Conservation (phyloP, 1,139 yeast species). For the Suhomyces panamericanus region DNA sequence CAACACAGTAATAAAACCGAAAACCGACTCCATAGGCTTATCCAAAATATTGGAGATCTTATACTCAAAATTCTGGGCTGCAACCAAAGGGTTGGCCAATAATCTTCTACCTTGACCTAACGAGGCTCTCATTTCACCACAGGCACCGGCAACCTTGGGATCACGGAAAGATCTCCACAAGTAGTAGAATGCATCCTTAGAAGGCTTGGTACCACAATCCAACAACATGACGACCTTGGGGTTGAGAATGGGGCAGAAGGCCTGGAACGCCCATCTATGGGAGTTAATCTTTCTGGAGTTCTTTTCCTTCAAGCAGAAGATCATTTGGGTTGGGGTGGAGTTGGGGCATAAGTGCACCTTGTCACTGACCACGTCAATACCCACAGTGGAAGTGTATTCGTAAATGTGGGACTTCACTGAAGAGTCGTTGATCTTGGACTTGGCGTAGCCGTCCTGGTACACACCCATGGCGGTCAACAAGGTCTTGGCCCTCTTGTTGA, state of each 20-base stretch:
- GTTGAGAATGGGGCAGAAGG: conserved; percentile 67
- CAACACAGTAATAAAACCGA: conserved; percentile 77
- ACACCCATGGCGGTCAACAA: conserved; percentile 72
- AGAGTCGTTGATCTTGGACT: conserved; percentile 69
- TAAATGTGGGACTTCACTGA: conserved; percentile 72
- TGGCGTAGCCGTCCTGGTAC: conserved; percentile 82
- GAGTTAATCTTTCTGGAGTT: conserved; percentile 77
- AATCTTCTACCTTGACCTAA: conserved; percentile 58
- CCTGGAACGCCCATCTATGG: conserved; percentile 84
- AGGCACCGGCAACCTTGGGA: conserved; percentile 80
- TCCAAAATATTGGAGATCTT: conserved; percentile 80
- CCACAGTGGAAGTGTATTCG: conserved; percentile 78
- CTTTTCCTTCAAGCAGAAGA: conserved; percentile 76
- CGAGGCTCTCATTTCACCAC: conserved; percentile 79
- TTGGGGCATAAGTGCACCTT: conserved; percentile 57
- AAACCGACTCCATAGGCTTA: conserved; percentile 80
- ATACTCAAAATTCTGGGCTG: conserved; percentile 83
- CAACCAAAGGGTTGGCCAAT: conserved; percentile 71
- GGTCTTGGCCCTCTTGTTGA: conserved; percentile 63
- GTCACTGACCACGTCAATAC: conserved; percentile 63
- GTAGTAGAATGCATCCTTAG: conserved; percentile 68
- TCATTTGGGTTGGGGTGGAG: conserved; percentile 67
- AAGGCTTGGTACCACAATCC: conserved; percentile 82
- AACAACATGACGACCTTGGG: conserved; percentile 72
- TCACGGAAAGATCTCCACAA: conserved; percentile 77